Base-by-base conservation (phyloP, 768 basidiomycete species). In the Suillus alpinus region DNA sequence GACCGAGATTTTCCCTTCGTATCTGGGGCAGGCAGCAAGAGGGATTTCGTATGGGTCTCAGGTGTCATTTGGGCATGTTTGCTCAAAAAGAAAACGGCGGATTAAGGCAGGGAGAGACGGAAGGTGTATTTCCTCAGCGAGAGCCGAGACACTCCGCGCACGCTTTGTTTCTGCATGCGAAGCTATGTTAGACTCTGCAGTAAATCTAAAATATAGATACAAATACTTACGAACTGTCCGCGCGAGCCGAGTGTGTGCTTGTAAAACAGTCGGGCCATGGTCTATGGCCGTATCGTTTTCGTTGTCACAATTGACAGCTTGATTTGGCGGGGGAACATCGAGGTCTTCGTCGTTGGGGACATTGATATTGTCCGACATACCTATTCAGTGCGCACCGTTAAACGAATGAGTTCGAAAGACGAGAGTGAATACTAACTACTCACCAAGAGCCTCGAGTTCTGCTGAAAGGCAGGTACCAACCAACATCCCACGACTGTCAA, bases 91-190 rank as follows among this genome's bases (percentile, higher is more conserved):
- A 46, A 61, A 61, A 9, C 59, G 65, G 14, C 63, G 61, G 2
- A 69, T 60, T 23, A 71, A 65, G 3, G 58, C 26, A 1, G 61
- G 67, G 32, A 76, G 68, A 8, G 34, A 34, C 1, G 71, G 74
- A 23, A 44, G n/a, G 20, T 44, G n/a, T n/a, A 44, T 12, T 23
- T 44, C 10, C 0, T 44, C 43, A 23, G 43, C 10, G 20, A 44
- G 43, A 44, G 43, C 43, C 20, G 20, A 44, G 10, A 44, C 20
- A 23, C 1, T 44, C n/a, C 10, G 20, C 9, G 43, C 43, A 44
- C n/a, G 12, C 20, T 44, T 20, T 13, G 20, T 44, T 12, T 44
- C 43, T 44, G 43, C 9, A 10, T 10, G 10, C 2, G n/a, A 44
- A 4, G 20, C 43, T 20, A 10, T 2, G 20, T 23, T 13, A 44